Base-by-base conservation (phyloP, 2,329 filamentous ascomycete genomes). In the Intubia oerlemansii region DNA sequence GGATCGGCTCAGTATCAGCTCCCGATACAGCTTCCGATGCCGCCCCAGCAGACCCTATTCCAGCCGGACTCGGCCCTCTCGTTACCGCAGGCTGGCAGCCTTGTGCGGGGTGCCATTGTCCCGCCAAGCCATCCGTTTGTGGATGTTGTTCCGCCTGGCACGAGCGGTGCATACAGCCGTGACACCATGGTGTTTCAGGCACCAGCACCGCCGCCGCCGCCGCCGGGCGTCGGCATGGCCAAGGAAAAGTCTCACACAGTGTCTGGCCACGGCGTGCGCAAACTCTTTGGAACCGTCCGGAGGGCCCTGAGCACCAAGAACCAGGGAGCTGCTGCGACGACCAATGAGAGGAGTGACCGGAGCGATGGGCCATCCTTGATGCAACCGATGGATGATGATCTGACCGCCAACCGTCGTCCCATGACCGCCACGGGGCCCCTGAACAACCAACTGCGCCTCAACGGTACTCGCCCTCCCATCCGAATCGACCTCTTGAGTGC, bases 401-500 rank as follows among this genome's bases (percentile, higher is more conserved):
- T 58, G 13, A 66, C 63, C 0, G 61, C 56, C 13, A 71, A 69
- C 36, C 54, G 64, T 27, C 46, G 69, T 6, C 66, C 68, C 2
- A 66, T 62, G 5, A 67, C 63, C 22, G 62, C 66, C 5, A 48
- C 72, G 30, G 64, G 72, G 6, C 66, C 67, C 7, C 65, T 70
- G 41, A 35, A 54, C 10, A 52, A 52, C 15, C 46, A 51, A 13
- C 52, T 50, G 12, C 18, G 18, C 18, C 50, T 50, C 21, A 54
- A 52, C 25, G 56, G 56, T 10, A 38, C 44, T 17, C 54, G 55
- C 6, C 53, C 60, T 2, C 63, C 69, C 18, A 55, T 77, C 3
- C 68, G 81, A 20, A 75, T 91, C 29, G 85, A 95, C 45, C 43
- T 85, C 1, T 59, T 95, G 1, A 77, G 79, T n/a, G 78, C 79